Conservation (phyloP, 495 filamentous ascomycete genomes). For the Tirmania nivea region DNA sequence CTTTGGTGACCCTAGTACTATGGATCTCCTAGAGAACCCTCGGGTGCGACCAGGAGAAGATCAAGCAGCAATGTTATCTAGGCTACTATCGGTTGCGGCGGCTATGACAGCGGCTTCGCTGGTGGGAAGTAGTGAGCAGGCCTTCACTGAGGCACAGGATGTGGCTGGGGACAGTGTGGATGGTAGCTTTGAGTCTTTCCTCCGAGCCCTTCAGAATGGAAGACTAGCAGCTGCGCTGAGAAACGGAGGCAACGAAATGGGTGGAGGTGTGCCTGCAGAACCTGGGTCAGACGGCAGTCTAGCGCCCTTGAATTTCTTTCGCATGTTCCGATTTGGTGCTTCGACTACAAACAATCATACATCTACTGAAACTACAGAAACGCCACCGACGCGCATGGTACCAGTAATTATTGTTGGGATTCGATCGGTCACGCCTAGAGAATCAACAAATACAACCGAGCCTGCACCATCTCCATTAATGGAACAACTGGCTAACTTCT, state of each 20-base stretch:
- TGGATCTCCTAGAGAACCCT: constrained; percentile 26
- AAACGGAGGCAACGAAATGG: constrained; percentile 21
- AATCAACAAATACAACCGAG: constrained; percentile 24
- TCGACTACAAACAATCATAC: constrained; percentile 21
- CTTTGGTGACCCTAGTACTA: not conserved
- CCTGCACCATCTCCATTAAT: constrained; percentile 35
- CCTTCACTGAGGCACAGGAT: constrained; percentile 35
- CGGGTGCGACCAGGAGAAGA: constrained; percentile 32
- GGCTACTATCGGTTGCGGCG: constrained; percentile 37
- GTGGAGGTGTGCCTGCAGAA: constrained; percentile 14
- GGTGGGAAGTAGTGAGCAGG: constrained; percentile 32
- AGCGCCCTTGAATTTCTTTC: constrained; percentile 35
- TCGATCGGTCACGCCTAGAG: constrained; percentile 39
- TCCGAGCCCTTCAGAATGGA: constrained; percentile 34
- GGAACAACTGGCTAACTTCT: constrained; percentile 32
- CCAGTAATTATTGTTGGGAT: constrained; percentile 40
- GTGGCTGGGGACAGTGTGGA: constrained; percentile 35
- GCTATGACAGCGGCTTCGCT: constrained; percentile 38
- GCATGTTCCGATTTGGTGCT: constrained; percentile 40
- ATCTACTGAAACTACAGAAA: constrained; percentile 30
- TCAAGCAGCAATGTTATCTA: constrained; percentile 33
- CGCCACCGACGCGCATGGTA: constrained; percentile 21
- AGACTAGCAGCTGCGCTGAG: constrained; percentile 25
- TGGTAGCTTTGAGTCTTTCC: constrained; percentile 34
- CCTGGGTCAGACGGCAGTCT: constrained; percentile 21